Evolutionary conservation across 169 alveolate genomes (phyloP), one percentile per base, ranked within the genome.

Genomic region (Eimeria falciformis): DNA sequence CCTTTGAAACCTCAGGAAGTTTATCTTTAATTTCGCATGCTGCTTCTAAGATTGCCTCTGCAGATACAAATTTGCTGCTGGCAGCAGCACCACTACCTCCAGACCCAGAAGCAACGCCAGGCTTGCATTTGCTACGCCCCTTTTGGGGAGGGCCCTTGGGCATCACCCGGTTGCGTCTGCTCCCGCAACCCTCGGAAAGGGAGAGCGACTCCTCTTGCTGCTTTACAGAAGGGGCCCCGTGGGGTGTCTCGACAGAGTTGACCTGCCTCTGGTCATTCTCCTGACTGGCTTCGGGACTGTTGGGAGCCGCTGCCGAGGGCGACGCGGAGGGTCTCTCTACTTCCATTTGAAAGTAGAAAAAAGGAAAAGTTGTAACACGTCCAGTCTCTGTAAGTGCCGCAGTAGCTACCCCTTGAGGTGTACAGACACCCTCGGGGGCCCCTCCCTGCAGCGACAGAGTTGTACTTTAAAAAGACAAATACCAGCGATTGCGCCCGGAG

Each of bases 251-350:
- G 12, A 73, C 89, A 25, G 73, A n/a, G 56, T 79, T 79, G 17
- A 73, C 89, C 75, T 79, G 89, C 37, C 75, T 73, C 75, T 79
- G 89, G 33, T 79, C 89, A 53, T 79, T 79, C 89, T 79, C 89
- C 55, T 79, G 89, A 40, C 89, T 79, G 56, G 89, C 89, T 53
- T 25, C 55, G 29, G 89, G 89, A 55, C 89, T 79, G 75, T 73
- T 53, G 56, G 89, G 23, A 23, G 89, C 89, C 45, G 89, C 73
- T 79, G 46, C 73, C 5, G 73, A 27, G 17, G 75, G 89, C 53
- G 89, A 55, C 55, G 69, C 75, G 43, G 50, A 50, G 37, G 75
- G 50, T 33, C 69, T 73, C 75, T 79, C 89, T 55, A 50, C 89
- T n/a, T 53, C 50, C 89, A 79, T 79, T 79, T 69, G 89, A 77